Conservation (phyloP, 108 stramenopile genomes). For the Conticribra guillardii region DNA sequence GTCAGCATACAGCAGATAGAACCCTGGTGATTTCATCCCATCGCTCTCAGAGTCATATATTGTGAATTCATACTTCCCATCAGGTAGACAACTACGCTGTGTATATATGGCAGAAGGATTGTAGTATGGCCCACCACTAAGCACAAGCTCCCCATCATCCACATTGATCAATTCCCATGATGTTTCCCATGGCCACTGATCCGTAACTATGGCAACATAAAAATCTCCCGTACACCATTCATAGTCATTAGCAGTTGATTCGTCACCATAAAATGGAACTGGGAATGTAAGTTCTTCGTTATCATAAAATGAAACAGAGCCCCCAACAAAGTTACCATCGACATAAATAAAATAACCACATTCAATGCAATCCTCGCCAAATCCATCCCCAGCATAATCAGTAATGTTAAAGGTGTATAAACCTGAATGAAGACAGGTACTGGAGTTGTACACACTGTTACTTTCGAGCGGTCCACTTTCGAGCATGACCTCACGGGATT, state of each 20-base stretch:
- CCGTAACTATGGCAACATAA: neutral
- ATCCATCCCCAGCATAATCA: neutral
- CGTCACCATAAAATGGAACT: neutral
- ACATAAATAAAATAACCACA: neutral
- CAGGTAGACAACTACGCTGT: neutral
- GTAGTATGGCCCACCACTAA: neutral
- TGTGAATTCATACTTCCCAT: neutral
- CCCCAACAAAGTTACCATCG: neutral
- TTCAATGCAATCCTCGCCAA: neutral
- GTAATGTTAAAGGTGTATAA: neutral
- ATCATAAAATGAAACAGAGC: neutral
- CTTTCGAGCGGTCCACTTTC: neutral
- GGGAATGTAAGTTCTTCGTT: neutral
- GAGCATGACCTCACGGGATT: neutral
- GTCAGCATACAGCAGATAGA: neutral
- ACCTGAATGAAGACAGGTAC: neutral
- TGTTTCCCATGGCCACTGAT: neutral
- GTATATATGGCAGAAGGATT: neutral
- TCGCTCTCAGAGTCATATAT: neutral
- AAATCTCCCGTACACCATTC: neutral
- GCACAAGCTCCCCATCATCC: neutral
- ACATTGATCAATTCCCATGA: neutral
- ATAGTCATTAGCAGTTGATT: neutral
- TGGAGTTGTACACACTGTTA: neutral
- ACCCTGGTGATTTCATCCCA: neutral